Percentiles rank a stretch among this genome's conserved stretches.
Conservation (phyloP, 768 basidiomycete genomes). For the Heimioporus sp. region DNA sequence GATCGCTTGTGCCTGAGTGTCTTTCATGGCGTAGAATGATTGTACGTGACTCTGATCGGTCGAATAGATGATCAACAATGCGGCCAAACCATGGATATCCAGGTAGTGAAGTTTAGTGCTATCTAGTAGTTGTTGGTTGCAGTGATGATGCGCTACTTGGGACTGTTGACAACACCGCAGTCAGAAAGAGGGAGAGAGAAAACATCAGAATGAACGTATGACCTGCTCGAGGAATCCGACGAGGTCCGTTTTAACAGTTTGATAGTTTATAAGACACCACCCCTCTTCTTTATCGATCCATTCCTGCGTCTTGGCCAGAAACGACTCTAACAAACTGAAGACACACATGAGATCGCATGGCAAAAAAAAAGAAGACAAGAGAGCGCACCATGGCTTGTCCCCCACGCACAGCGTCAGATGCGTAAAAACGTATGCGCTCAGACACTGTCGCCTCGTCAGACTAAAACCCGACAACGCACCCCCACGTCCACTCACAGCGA, state of each 20-base stretch:
- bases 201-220: neutral
- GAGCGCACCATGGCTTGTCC: constrained; percentile 14
- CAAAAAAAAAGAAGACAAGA: neutral
- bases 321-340: constrained; percentile 17
- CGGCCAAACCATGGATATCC: constrained; percentile 25
- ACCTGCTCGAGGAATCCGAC: constrained; percentile 12
- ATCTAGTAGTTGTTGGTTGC: constrained; percentile 15
- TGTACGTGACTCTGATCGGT: constrained; percentile 13
- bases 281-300: constrained; percentile 19
- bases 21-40: constrained; percentile 21
- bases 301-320: constrained; percentile 12
- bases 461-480: neutral
- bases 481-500: constrained; percentile 12
- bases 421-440: constrained; percentile 23
- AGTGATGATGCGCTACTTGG: constrained; percentile 15
- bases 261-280: constrained; percentile 26
- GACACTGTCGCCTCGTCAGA: constrained; percentile 10
- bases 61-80: constrained; percentile 18
- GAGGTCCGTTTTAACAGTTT: constrained; percentile 15
- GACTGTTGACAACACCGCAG: constrained; percentile 5
- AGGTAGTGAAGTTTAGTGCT: constrained; percentile 14
- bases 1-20: constrained; percentile 23
- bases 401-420: constrained; percentile 24
- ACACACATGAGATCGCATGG: neutral
- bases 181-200: constrained; percentile 5